Evolutionary conservation across 352 stramenopile genomes (phyloP).

Genomic region (Phytophthora cryptogea): DNA sequence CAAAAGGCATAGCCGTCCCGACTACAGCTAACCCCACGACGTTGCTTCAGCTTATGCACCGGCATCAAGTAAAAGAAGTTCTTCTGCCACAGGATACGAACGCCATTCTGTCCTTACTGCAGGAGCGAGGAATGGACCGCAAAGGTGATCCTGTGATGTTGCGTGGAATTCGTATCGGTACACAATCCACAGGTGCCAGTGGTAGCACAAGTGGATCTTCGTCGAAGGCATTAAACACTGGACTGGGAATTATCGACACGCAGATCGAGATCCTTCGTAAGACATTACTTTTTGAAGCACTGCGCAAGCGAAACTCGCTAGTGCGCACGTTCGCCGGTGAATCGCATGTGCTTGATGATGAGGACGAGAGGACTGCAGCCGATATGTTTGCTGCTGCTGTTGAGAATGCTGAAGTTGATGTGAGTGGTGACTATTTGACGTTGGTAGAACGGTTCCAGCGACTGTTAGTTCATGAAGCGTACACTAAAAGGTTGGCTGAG

Average conservation of each 20-base stretch:
- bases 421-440: constrained; percentile 69
- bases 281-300: constrained; percentile 60
- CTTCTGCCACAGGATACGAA: constrained; percentile 42
- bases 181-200: constrained; percentile 26
- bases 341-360: constrained; percentile 43
- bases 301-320: constrained; percentile 76
- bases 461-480: constrained; percentile 69
- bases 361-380: constrained; percentile 35
- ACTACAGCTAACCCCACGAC: constrained; percentile 50
- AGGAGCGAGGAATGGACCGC: constrained; percentile 61
- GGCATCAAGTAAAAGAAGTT: constrained; percentile 60
- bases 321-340: constrained; percentile 64
- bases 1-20: constrained; percentile 48
- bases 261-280: constrained; percentile 72
- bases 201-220: constrained; percentile 4
- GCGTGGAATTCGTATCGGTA: constrained; percentile 68
- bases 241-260: constrained; percentile 65
- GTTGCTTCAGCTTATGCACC: constrained; percentile 58
- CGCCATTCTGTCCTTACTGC: constrained; percentile 50
- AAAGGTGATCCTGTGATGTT: constrained; percentile 62
- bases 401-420: constrained; percentile 66
- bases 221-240: constrained; percentile 38
- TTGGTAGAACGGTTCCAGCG: constrained; percentile 73
- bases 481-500: constrained; percentile 57
- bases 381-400: constrained; percentile 24